Evolutionary conservation across 1,139 yeast genomes (phyloP), one percentile per base, ranked within the genome.

Genomic region (Yamadazyma jaroonii): DNA sequence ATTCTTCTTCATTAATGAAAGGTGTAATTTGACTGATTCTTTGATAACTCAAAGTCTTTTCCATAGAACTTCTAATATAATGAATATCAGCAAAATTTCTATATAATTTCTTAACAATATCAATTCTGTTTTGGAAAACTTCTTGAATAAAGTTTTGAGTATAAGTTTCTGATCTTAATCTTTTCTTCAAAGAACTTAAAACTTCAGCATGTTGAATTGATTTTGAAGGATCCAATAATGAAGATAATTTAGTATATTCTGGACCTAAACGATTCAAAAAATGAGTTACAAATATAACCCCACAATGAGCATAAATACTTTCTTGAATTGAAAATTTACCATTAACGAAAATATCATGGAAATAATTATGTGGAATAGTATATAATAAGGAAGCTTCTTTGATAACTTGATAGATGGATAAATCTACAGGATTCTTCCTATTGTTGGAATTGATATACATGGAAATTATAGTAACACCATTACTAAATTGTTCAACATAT

Each of bases 211-310:
- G 84, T 50, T 77, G 75, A 38, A 78, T 67, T 42, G 79, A 74
- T 56, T 77, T 74, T 34, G 74, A 64, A 23, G 80, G 67, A 45
- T 84, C 86, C 42, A 90, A 74, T 42, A 88, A 67, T 32, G 75
- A 67, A 42, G 77, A 63, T 54, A 92, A 73, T 38, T 88, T 76
- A 48, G 75, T 79, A 62, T 86, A 92, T 62, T 90, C 97, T 2
- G 92, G 81, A 22, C 98, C 98, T 54, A 92, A 74, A 56, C 98
- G 78, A 68, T 92, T 92, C 61, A 92, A 77, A 66, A 92, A 92
- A 62, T 92, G 97, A 34, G 95, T 84, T 36, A 88, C 95, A 56
- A 92, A 92, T 44, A 89, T 86, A 38, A 87, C 86, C 50, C 92
- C 96, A 56, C 89, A 84, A 62, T 92, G 97, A 31, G 97, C 95